Evolutionary conservation across 1,284 basidiomycete genomes (phyloP).

Genomic region (Chalciporus sp.): DNA sequence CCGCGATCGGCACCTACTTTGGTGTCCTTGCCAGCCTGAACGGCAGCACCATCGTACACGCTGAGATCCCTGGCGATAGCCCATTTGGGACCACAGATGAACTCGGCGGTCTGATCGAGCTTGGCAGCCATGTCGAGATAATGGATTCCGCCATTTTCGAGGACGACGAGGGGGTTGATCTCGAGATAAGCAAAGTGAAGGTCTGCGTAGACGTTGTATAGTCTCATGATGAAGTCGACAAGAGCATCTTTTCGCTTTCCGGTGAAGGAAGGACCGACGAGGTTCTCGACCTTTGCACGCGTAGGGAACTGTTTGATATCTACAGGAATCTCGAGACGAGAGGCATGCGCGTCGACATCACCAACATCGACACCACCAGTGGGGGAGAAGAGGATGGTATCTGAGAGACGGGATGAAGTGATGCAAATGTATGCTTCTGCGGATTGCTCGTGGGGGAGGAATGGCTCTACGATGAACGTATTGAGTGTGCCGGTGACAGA

Average conservation of each 20-base stretch:
- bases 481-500: slow-evolving; percentile 91
- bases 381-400: slow-evolving; percentile 98
- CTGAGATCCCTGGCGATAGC: slow-evolving; percentile 92
- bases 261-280: slow-evolving; percentile 72
- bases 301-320: slow-evolving; percentile 72
- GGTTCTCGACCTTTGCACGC: slow-evolving; percentile 78
- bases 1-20: slow-evolving; percentile 87
- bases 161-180: slow-evolving; percentile 97
- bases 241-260: slow-evolving; percentile 84
- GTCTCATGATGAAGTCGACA: slow-evolving; percentile 91
- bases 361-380: slow-evolving; percentile 99
- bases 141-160: slow-evolving; percentile 86
- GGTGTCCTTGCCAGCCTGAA: slow-evolving; percentile 39
- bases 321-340: slow-evolving; percentile 87
- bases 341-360: slow-evolving; percentile 97
- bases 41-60: slow-evolving; percentile 61
- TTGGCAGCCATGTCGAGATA: slow-evolving; percentile 99
- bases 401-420: slow-evolving; percentile 93
- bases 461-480: slow-evolving; percentile 98
- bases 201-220: slow-evolving; percentile 98
- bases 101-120: slow-evolving; percentile 98
- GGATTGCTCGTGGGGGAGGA: slow-evolving; percentile 92
- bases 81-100: slow-evolving; percentile 98
- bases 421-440: slow-evolving; percentile 99
- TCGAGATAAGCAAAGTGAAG: slow-evolving; percentile 99